Evolutionary conservation across 2,329 filamentous ascomycete genomes (phyloP), one percentile per base, ranked within the genome.

Genomic region (Graphium sp.): DNA sequence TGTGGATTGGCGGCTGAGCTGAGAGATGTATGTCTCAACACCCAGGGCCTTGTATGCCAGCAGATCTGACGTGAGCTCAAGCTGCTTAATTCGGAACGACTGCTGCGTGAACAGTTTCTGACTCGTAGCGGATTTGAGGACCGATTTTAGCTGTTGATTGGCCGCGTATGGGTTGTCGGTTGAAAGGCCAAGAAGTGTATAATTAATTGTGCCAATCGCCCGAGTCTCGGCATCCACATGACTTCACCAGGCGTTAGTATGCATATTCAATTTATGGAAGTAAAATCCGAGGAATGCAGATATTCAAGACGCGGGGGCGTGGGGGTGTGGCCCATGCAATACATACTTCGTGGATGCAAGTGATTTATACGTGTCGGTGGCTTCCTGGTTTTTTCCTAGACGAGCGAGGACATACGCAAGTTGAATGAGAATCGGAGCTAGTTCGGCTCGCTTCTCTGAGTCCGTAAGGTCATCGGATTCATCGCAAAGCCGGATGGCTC

Each of bases 401-500:
- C 66, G 70, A 3, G 66, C 64, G 32, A 79, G 61, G 2, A 82
- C 74, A 40, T 77, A 85, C 16, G 78, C 65, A 42, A 82, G 74
- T 49, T 89, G 82, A 15, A 81, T 66, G 18, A 74, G 59, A 33
- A 91, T 84, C 7, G 81, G 77, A 18, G 80, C 56, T 37, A 84
- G 53, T 50, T 91, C 81, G 0, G 66, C 62, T 45, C 67, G 62
- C 55, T 80, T 84, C 38, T 89, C 81, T 29, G 77, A 74, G 5
- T 80, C 71, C 12, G 58, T 63, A 34, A 87, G 52, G 34, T 87
- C 80, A 28, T 84, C 77, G 9, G 77, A 64, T 5, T 66, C 66
- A 45, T 78, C 71, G 45, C 81, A 89, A 13, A 87, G 56, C 38
- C 74, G 66, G 39, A 64, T 66, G 3, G 82, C 74, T 30, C 74